These are phyloP conservation scores for Exophiala phaeomuriformis DNA, from an alignment of 2,329 filamentous ascomycete species.

Conservation along the genomic window DNA sequence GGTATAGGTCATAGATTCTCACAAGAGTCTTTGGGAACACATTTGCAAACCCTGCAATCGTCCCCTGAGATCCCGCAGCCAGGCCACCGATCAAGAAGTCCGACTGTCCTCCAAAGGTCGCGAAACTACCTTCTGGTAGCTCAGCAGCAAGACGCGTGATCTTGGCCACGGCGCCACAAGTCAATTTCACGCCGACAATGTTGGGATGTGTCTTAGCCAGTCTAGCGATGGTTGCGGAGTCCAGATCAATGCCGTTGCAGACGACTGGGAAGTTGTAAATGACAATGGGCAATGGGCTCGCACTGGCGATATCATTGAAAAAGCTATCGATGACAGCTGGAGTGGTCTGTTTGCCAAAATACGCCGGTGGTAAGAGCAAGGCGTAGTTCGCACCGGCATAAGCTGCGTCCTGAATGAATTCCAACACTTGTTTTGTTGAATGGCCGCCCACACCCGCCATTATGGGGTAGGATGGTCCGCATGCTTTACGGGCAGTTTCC, in stretches of 20 bases:
- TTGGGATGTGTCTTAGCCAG: conserved; percentile 47
- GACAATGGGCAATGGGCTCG: conserved; percentile 50
- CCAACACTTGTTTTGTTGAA: conserved; percentile 56
- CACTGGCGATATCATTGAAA: conserved; percentile 49
- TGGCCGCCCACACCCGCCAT: conserved; percentile 59
- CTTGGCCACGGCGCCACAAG: conserved; percentile 56
- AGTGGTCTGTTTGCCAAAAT: conserved; percentile 57
- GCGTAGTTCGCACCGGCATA: conserved; percentile 55
- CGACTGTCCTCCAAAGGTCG: conserved; percentile 63
- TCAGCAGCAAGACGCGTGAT: conserved; percentile 49
- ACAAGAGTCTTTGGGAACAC: conserved; percentile 50
- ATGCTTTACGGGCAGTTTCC: conserved; percentile 45
- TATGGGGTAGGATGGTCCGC: conserved; percentile 46
- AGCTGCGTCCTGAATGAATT: conserved; percentile 53
- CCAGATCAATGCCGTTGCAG: conserved; percentile 60
- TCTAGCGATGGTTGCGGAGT: conserved; percentile 53
- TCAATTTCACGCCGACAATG: conserved; percentile 60
- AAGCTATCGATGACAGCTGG: conserved; percentile 52
- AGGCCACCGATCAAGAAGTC: conserved; percentile 59
- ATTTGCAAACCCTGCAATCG: conserved; percentile 52
- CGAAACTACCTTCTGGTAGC: conserved; percentile 51
- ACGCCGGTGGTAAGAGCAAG: conserved; percentile 55
- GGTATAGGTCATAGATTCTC: conserved; percentile 54
- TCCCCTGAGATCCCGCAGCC: conserved; percentile 47
- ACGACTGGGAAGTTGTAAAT: conserved; percentile 64